Percentiles rank a stretch among this genome's conserved stretches.
phyloP scores from a whole-genome alignment of 106 monocot species.

The Iris macrosiphon region DNA sequence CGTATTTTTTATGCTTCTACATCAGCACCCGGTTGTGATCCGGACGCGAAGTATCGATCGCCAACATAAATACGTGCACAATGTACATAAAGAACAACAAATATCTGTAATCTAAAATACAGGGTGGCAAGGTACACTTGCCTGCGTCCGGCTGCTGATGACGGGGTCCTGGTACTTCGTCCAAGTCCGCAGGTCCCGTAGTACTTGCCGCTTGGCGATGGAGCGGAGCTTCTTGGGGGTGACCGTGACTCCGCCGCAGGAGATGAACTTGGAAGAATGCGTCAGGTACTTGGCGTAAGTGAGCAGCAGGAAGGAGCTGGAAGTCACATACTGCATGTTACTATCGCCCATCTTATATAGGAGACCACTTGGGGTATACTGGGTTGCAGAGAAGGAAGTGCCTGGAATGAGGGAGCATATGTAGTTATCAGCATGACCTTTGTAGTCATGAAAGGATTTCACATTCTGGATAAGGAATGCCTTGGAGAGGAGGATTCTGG shows the following conservation, averaged over 20 bases:
- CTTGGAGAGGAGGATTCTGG: slow-evolving; percentile 89
- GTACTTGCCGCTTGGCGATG: slow-evolving; percentile 72
- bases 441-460: slow-evolving; percentile 79
- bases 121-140: too few species aligned
- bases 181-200: too few species aligned
- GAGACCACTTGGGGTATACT: slow-evolving; percentile 87
- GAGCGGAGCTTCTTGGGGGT: slow-evolving; percentile 65
- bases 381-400: slow-evolving; percentile 40
- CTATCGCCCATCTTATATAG: slow-evolving; percentile 81
- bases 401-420: slow-evolving; percentile 92
- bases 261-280: slow-evolving; percentile 42
- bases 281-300: slow-evolving; percentile 96
- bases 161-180: too few species aligned
- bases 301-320: slow-evolving; percentile 74
- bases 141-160: too few species aligned
- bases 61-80: too few species aligned
- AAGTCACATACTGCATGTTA: slow-evolving; percentile 98
- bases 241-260: slow-evolving; percentile 60
- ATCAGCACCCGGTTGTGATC: too few species aligned
- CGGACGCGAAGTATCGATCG: too few species aligned
- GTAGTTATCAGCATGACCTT: slow-evolving; percentile 87
- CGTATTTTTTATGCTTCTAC: too few species aligned
- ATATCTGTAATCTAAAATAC: too few species aligned
- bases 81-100: too few species aligned
- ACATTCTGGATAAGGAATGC: slow-evolving; percentile 83